Evolutionary conservation across 73 alveolate genomes (phyloP), one percentile per base, ranked within the genome.

Genomic region (Paramecium sexaurelia): DNA sequence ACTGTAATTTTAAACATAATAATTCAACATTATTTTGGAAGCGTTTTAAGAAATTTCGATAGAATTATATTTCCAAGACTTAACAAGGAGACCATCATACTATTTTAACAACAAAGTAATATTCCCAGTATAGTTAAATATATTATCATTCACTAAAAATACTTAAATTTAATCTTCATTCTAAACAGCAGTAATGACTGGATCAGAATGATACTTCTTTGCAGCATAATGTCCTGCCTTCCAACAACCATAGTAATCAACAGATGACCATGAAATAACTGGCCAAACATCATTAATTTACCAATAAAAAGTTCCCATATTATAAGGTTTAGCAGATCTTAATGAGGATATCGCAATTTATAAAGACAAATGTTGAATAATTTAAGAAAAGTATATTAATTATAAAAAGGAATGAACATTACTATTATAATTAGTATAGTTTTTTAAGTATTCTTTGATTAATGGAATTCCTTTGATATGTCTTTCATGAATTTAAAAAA

Each of bases 231-330:
- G 96, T 56, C 93, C 92, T 20, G 94, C 97, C 91, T 96, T 96
- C 99, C 99, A 96, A 68, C 94, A 82, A 10, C 98, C 98, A 84
- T 96, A 96, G 75, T 85, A 96, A 92, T 96, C 99, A 36, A 96
- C 96, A n/a, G 98, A 88, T 5, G 99, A 96, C 99, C 99, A 96
- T 13, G 99, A 96, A 56, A 96, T 95, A 0, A 95, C 99, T 11
- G 99, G 98, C 99, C 99, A 96, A 3, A 95, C 96, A 93, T 96
- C 99, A 93, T 96, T 96, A 20, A 96, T 91, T 88, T 96, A 93
- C 99, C 99, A 96, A 83, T 94, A 95, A 26, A 96, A 89, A 24
- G 98, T 85, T 0, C 99, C 99, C 95, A 93, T 94, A 55, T 97
- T 95, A 55, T 86, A 94, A 1, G 99, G 99, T 93, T 95, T 94